Base-by-base conservation (phyloP, 768 basidiomycete species). In the Leccinum disarticulatum region DNA sequence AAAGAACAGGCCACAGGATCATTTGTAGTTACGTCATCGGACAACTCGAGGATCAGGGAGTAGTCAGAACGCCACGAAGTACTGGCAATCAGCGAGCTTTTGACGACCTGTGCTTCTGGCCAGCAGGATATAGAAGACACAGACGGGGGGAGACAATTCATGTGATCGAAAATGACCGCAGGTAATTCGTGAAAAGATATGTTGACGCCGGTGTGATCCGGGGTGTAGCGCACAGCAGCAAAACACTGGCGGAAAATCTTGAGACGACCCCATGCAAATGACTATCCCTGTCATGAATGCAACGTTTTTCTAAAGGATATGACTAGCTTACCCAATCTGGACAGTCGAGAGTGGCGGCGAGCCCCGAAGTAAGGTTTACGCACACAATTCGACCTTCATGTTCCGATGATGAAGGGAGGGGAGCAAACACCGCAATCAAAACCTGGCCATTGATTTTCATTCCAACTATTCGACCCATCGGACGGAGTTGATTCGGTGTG, bases 381-480 rank as follows among this genome's bases (percentile, higher is more conserved):
- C 63, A 70, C 22, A 70, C 6, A n/a, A 67, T 49, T n/a, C 38
- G 61, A 25, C 58, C 52, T 38, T 63, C 41, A 22, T 58, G 25
- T 17, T 61, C 53, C 28, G 10, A 35, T 9, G 25, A 22, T 11
- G 61, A 46, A 41, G 61, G 35, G 3, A 55, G 19, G 17, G 59
- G 56, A 9, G 58, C 56, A 19, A 73, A 59, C 19, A 61, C 50
- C 13, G 43, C 57, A 48, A 60, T 41, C 63, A 73, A 62, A 35
- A 68, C 50, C 38, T 73, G 50, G 22, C 65, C 62, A 35, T 63
- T 65, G 31, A 71, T 70, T 36, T 66, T 60, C 55, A 73, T 61
- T 17, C 52, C 64, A 0, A 52, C 61, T 51, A 67, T 57, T 17
- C 52, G 66, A 52, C 69, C 69, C 28, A 62, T 56, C 11, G 53